Base-by-base conservation (phyloP, 2,329 filamentous ascomycete genomes). In the Ceratocystis alfenasii region DNA sequence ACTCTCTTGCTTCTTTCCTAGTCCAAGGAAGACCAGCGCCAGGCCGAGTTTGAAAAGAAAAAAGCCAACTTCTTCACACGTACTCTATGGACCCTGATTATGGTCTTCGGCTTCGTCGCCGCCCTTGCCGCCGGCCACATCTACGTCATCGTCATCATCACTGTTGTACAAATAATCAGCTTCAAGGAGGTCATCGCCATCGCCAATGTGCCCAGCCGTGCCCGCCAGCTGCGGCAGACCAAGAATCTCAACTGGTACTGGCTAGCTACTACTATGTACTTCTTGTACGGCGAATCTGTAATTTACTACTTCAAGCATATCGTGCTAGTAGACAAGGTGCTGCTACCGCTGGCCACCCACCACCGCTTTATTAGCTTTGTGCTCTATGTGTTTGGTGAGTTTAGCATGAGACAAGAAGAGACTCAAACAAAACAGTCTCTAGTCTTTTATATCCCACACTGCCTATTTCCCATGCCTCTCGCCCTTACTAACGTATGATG, bases 281-380 rank as follows among this genome's bases (percentile, higher is more conserved):
- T 96, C 72, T 81, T 99, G 63, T 99, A 99, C 74, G 94, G 94
- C 73, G 94, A 99, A 78, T 96, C 90, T 72, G 93, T 99, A 73
- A 96, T 99, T 73, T 99, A 99, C 79, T 99, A 99, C 78, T 99
- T 99, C 79, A 99, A 99, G 82, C 94, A 99, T 75, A 93, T 99
- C 70, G 86, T 99, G 55, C 79, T 99, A 67, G 92, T 99, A 59
- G 94, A 99, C 77, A 90, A 88, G 76, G 89, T 97, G 59, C 80
- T 99, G 68, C 80, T 96, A 67, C 94, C 94, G 7, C 86, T 99
- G 74, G 92, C 94, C 65, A 97, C 93, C 17, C 94, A 99, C 78
- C 94, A 99, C 75, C 85, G 94, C 71, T 99, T 99, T 80, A 96
- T 99, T 75, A 96, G 92, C 80, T 97, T 99, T 74, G 88, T 95